Base-by-base conservation (phyloP, 352 stramenopile genomes). In the Globisporangium megalacanthum region DNA sequence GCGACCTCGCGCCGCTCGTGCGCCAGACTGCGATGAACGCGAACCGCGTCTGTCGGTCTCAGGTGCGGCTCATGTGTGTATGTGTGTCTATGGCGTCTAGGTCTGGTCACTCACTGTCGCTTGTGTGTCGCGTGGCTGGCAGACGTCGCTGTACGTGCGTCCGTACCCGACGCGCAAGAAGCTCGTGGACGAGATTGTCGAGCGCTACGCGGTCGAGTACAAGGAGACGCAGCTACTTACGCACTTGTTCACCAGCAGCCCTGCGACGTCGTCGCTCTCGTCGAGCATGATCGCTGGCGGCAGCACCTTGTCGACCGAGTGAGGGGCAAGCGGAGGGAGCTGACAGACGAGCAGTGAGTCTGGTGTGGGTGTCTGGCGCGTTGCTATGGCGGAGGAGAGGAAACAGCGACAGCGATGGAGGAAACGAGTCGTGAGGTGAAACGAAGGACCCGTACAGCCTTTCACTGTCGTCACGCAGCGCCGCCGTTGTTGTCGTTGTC, bases 1-100 rank as follows among this genome's bases (percentile, higher is more conserved):
- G 64, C 20, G 77, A 93, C 48, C 69, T 95, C 22, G 79, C 80
- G 10, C 52, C 68, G 2, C 80, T 95, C 31, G 79, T 95, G 22
- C 86, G 86, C 2, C 86, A 95, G 58, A 95, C 86, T 0, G 82
- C 79, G 29, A 94, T 95, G 83, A 95, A 94, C 54, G 86, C 86
- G 33, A 95, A 95, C 50, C 83, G 86, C 47, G 84, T 92, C 10
- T 95, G 86, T 60, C 77, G 86, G 14, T 88, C 81, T 10, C 80
- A 91, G 79, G 82, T 92, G 65, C 6, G 25, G 4, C 6, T 49
- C 20, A 17, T 42, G 29, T 13, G 29, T 29, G 20, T 66, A 20
- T 29, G 20, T 66, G 4, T 17, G 52, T 25, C 13, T 9, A 42
- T 58, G 11, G 11, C 57, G 14, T 52, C 46, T 36, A 48, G 42